Conservation (phyloP, 176 grass and related monocot genomes). For the Luzula sylvatica region DNA sequence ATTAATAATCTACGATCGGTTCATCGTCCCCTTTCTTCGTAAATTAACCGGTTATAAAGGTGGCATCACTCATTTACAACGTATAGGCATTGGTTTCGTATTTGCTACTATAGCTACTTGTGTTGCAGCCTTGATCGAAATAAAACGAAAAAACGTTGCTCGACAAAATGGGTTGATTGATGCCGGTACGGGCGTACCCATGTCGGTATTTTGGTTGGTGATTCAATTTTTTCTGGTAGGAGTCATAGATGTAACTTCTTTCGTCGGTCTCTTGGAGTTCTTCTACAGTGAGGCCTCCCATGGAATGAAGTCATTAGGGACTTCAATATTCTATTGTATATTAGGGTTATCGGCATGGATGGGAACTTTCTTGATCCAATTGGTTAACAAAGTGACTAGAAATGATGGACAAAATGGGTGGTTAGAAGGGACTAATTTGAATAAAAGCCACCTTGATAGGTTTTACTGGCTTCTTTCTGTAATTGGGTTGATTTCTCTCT, state of each 20-base stretch:
- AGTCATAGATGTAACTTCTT: conserved; percentile 72
- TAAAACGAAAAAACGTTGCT: conserved; percentile 26
- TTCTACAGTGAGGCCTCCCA: conserved; percentile 64
- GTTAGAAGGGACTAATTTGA: conserved; percentile 64
- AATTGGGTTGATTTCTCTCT: conserved; percentile 37
- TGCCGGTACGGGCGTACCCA: conserved; percentile 29
- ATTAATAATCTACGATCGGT: conserved; percentile 48
- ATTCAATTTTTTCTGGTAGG: conserved; percentile 75
- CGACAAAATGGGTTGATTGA: conserved; percentile 24
- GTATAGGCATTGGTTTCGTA: conserved; percentile 44
- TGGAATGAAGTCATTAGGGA: conserved; percentile 82
- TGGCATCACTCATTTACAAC: conserved; percentile 63
- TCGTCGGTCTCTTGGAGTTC: conserved; percentile 80
- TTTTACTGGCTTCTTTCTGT: conserved; percentile 59
- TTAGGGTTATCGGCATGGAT: conserved; percentile 51
- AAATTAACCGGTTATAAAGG: conserved; percentile 42
- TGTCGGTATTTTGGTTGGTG: conserved; percentile 66
- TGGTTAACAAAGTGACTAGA: conserved; percentile 47
- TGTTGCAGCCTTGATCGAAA: conserved; percentile 56
- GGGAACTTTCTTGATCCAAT: conserved; percentile 46
- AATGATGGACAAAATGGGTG: conserved; percentile 28
- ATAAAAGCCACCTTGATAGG: conserved; percentile 47
- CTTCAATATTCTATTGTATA: conserved; percentile 73
- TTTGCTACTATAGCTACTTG: conserved; percentile 22
- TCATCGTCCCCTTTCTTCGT: conserved; percentile 41